Percentiles rank a stretch among this genome's conserved stretches.
phyloP scores from a whole-genome alignment of 2,329 filamentous ascomycete species.

The Didymella keratinophila region DNA sequence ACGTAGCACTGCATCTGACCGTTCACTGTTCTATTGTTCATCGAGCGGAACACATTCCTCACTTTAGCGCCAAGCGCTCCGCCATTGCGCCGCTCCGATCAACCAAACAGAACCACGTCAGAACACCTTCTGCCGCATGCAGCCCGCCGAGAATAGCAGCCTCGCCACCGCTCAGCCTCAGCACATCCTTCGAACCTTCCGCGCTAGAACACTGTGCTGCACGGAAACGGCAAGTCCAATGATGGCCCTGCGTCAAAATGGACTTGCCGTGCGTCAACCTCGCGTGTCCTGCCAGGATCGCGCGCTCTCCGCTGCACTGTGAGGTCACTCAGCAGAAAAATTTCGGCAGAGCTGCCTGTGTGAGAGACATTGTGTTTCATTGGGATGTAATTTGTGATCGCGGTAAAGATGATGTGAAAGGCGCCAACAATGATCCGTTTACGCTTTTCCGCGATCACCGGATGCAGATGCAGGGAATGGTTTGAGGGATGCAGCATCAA shows the following conservation, averaged over 20 bases:
- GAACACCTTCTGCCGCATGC: not conserved
- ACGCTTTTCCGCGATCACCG: too few species aligned
- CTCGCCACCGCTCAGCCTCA: slow-evolving; percentile 11
- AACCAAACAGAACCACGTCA: not conserved
- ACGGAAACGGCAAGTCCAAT: not conserved
- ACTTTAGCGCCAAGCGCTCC: not conserved
- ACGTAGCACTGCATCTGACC: not conserved
- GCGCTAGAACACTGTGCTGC: not conserved
- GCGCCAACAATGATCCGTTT: too few species aligned
- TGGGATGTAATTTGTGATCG: not conserved
- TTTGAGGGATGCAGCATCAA: too few species aligned
- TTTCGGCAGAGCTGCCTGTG: not conserved
- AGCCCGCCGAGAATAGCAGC: slow-evolving; percentile 15
- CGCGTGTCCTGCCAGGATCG: slow-evolving; percentile 4
- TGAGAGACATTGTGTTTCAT: not conserved
- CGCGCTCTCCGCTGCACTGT: not conserved
- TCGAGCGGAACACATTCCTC: slow-evolving; percentile 15
- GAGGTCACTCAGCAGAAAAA: not conserved
- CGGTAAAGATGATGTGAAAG: not conserved
- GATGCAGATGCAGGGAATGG: not conserved
- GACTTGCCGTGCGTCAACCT: not conserved
- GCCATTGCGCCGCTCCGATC: not conserved
- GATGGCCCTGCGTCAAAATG: not conserved
- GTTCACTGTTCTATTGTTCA: not conserved
- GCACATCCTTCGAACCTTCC: slow-evolving; percentile 2